Base-by-base conservation (phyloP, 192 early-diverging fungal genomes). In the Podila clonocystis region DNA sequence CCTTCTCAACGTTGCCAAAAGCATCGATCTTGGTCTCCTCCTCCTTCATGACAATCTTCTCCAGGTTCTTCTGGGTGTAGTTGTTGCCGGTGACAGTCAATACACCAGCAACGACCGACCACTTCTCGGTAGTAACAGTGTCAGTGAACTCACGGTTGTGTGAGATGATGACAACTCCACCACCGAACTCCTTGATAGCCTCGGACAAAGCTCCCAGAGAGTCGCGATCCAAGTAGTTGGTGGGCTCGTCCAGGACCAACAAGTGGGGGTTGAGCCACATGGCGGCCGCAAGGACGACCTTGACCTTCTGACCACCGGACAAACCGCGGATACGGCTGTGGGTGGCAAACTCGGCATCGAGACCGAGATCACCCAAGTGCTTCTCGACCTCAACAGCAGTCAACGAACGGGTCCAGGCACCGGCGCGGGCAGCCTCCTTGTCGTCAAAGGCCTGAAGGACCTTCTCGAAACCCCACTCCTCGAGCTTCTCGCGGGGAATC, bases 191-290 rank as follows among this genome's bases (percentile, higher is more conserved):
- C 82, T 87, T 87, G 84, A 94, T 93, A 70, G 93, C 93, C 73
- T 73, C 82, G 33, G 93, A 92, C 73, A 95, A 86, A 48, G 85
- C 89, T 68, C 87, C 89, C 19, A 90, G 79, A 62, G 89, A 87
- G 65, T 90, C 89, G 50, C 87, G 89, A 89, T 91, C 88, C 83
- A 91, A 85, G 68, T 87, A 92, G 74, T 87, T 89, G 62, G 92
- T 97, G 67, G 95, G 95, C 87, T 96, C 94, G 83, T 97, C 95
- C 68, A 97, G 88, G 65, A 97, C 90, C 77, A 97, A 89, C 74
- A 96, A 92, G 82, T 97, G 96, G 63, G 97, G 97, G 82, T 92
- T 89, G 72, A 93, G 92, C 93, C 94, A 95, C 88, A 95, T 89
- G 58, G 94, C 93, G 67, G 92, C 93, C 62, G 89, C 93, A 82